Conservation (phyloP, 2,329 filamentous ascomycete species). For the Alternaria panax region DNA sequence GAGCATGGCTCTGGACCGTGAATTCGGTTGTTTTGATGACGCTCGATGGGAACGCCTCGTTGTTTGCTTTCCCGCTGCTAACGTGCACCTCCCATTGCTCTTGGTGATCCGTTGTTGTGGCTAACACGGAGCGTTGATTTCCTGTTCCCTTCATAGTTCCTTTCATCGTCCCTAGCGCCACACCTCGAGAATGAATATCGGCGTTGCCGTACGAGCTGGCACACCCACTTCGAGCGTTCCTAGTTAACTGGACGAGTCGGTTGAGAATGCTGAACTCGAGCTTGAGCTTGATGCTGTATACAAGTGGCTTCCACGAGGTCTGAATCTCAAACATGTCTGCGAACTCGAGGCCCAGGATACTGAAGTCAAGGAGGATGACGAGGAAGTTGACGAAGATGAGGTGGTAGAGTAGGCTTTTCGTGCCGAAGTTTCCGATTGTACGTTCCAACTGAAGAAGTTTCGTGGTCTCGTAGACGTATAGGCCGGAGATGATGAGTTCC, state of each 20-base stretch:
- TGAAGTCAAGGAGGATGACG: slow-evolving; percentile 34
- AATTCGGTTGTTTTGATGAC: slow-evolving; percentile 33
- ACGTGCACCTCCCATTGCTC: slow-evolving; percentile 27
- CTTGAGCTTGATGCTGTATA: slow-evolving; percentile 57
- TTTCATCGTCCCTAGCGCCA: slow-evolving; percentile 23
- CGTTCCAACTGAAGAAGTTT: slow-evolving; percentile 24
- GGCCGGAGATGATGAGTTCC: slow-evolving; percentile 46
- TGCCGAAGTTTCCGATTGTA: slow-evolving; percentile 23
- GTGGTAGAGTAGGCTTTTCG: slow-evolving; percentile 23
- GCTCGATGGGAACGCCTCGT: slow-evolving; percentile 12
- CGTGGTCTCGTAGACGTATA: slow-evolving; percentile 61
- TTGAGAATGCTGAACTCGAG: slow-evolving; percentile 63
- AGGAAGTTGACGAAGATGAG: slow-evolving; percentile 32
- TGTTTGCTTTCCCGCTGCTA: slow-evolving; percentile 16
- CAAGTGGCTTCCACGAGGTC: slow-evolving; percentile 47
- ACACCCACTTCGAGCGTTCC: slow-evolving; percentile 10
- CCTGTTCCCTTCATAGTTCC: slow-evolving; percentile 22
- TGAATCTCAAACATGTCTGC: slow-evolving; percentile 27
- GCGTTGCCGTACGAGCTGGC: slow-evolving; percentile 21
- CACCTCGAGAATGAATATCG: slow-evolving; percentile 7
- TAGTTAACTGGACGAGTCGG: slow-evolving; percentile 24
- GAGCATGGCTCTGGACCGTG: slow-evolving; percentile 28
- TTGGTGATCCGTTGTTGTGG: slow-evolving; percentile 10
- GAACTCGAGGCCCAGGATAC: slow-evolving; percentile 32
- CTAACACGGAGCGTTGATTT: slow-evolving; percentile 15